Evolutionary conservation across 78 protist genomes (phyloP).

Genomic region (Cavenderia fasciculata): DNA sequence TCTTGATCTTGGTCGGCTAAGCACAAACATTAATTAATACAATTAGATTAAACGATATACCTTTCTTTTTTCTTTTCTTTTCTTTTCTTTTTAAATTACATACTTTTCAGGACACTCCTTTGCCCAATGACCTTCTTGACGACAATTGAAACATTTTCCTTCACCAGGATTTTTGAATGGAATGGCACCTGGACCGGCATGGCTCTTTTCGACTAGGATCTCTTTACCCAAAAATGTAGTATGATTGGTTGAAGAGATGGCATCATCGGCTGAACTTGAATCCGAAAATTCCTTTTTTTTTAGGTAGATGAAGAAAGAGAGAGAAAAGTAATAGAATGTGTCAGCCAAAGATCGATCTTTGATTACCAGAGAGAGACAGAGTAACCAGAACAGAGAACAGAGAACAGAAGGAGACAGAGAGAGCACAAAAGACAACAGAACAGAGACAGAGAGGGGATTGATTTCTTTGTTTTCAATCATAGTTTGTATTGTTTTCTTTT

Average conservation of each 20-base stretch:
- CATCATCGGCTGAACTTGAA: constrained; percentile 34
- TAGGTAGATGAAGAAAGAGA: neutral
- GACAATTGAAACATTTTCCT: constrained; percentile 52
- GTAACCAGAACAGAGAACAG: too few species aligned
- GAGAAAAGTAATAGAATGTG: neutral
- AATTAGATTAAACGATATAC: neutral
- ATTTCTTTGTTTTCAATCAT: too few species aligned
- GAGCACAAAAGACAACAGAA: too few species aligned
- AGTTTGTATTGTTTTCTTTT: too few species aligned
- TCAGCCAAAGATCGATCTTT: neutral
- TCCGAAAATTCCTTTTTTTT: constrained; percentile 16
- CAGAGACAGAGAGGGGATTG: neutral
- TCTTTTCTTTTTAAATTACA: neutral
- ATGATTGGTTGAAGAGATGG: constrained; percentile 1
- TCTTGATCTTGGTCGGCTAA: too few species aligned
- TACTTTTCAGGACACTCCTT: constrained; percentile 27
- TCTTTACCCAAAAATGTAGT: constrained; percentile 30
- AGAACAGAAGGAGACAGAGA: too few species aligned
- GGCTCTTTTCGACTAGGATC: constrained; percentile 37
- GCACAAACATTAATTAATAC: neutral
- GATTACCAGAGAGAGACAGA: neutral
- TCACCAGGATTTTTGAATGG: constrained; percentile 28
- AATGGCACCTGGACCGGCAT: constrained; percentile 3
- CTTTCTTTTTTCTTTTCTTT: neutral
- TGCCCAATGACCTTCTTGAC: constrained; percentile 73